A percentile compares a stretch with the other conserved stretches of the same genome.
Conservation (phyloP, 2,329 filamentous ascomycete genomes). For the Xylariaceae sp. region DNA sequence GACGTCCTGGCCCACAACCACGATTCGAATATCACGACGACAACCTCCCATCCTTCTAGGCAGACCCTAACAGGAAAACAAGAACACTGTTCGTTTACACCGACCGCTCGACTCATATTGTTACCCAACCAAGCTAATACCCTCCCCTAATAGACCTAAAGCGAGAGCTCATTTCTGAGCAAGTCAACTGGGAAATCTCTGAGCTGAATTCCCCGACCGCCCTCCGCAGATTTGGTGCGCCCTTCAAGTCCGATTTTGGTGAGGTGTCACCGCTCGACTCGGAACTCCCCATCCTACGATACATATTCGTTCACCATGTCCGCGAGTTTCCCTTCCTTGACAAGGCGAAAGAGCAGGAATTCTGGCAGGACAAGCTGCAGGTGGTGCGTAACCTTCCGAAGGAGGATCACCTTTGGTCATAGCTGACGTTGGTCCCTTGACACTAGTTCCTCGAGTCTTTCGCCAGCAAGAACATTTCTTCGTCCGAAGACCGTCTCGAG, state of each 20-base stretch:
- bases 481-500: conserved; percentile 92
- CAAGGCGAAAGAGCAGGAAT: conserved; percentile 97
- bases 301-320: conserved; percentile 97
- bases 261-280: conserved; percentile 94
- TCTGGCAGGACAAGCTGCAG: conserved; percentile 98
- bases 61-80: conserved; percentile 86
- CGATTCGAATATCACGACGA: conserved; percentile 10
- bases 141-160: conserved; percentile 74
- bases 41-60: conserved; percentile 46
- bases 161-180: conserved; percentile 88
- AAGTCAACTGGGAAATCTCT: conserved; percentile 87
- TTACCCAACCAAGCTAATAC: conserved; percentile 29
- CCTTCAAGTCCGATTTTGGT: conserved; percentile 90
- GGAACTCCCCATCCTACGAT: conserved; percentile 89
- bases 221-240: conserved; percentile 91
- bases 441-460: conserved; percentile 92
- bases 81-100: conserved; percentile 79
- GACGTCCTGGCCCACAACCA: conserved; percentile 24
- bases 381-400: conserved; percentile 65
- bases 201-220: conserved; percentile 96
- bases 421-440: not conserved
- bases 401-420: not conserved
- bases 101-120: not conserved
- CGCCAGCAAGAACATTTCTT: conserved; percentile 95
- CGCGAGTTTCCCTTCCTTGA: conserved; percentile 98